Evolutionary conservation across 768 basidiomycete species (phyloP).

Genomic region (Agaricus subrufescens): DNA sequence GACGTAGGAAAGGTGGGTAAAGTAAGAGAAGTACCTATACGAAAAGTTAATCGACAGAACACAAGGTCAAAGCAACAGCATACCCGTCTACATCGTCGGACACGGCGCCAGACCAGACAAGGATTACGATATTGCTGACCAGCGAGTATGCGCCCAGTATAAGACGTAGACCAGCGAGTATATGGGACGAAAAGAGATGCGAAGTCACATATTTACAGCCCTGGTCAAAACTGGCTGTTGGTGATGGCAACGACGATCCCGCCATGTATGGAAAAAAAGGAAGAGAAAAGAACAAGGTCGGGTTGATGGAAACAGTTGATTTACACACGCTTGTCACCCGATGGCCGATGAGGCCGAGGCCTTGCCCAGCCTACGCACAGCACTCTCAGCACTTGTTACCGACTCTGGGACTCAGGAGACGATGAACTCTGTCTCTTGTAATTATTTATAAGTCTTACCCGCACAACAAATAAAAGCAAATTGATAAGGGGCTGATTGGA

Average conservation of each 20-base stretch:
- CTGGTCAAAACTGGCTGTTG: conserved; percentile 5
- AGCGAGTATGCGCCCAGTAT: conserved; percentile 9
- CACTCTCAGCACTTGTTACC: too few relatives aligned
- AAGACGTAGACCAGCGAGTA: conserved; percentile 8
- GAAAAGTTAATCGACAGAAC: background rate
- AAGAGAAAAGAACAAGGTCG: too few relatives aligned
- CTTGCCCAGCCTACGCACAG: too few relatives aligned
- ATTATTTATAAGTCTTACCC: too few relatives aligned
- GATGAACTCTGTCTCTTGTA: too few relatives aligned
- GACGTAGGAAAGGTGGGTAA: conserved; percentile 12
- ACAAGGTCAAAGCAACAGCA: background rate
- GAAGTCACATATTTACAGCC: conserved; percentile 12
- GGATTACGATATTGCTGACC: background rate
- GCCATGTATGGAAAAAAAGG: conserved; percentile 25
- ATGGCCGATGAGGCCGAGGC: too few relatives aligned
- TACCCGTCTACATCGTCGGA: conserved; percentile 2
- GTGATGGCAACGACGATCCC: background rate
- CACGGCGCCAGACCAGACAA: conserved; percentile 1
- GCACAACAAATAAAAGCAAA: too few relatives aligned
- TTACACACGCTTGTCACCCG: too few relatives aligned
- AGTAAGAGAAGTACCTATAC: conserved; percentile 13
- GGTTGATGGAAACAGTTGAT: too few relatives aligned
- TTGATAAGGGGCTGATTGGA: too few relatives aligned
- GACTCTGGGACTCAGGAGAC: too few relatives aligned
- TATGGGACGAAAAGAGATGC: conserved; percentile 4